Percentiles rank a stretch among this genome's conserved stretches.
Evolutionary conservation across 768 basidiomycete genomes (phyloP).

Genomic region (Pleurotus ostreatus): DNA sequence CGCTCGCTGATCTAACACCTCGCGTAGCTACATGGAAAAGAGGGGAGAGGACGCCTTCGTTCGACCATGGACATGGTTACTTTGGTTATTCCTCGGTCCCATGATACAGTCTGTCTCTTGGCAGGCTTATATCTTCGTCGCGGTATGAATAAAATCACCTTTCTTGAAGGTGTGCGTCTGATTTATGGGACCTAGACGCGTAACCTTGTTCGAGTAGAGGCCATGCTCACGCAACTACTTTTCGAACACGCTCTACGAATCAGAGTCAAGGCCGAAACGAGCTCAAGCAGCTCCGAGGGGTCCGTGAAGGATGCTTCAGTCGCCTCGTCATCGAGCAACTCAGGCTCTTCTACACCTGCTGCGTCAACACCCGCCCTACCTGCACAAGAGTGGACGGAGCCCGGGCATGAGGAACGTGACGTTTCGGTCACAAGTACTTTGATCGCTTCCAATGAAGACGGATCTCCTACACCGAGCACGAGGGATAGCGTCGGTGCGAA

Average conservation of each 20-base stretch:
- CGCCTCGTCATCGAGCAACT: slow-evolving; percentile 6
- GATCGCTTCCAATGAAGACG: too few relatives aligned
- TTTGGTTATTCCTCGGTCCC: slow-evolving; percentile 34
- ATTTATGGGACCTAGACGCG: slow-evolving; percentile 14
- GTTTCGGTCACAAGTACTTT: neutral
- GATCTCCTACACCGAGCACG: neutral
- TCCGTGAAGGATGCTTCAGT: neutral
- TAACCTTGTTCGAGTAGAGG: slow-evolving; percentile 19
- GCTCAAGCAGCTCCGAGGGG: neutral
- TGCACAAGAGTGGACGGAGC: neutral
- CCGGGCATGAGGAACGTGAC: neutral
- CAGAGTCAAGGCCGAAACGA: slow-evolving; percentile 38
- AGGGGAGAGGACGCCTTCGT: slow-evolving; percentile 33
- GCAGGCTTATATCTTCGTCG: slow-evolving; percentile 39
- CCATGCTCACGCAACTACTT: slow-evolving; percentile 19
- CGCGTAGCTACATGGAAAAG: slow-evolving; percentile 38
- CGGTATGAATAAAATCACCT: slow-evolving; percentile 28
- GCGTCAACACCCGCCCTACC: neutral
- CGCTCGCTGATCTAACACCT: neutral
- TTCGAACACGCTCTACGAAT: slow-evolving; percentile 38
- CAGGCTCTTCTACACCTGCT: neutral
- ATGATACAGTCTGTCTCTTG: slow-evolving; percentile 28
- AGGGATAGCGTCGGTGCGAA: neutral
- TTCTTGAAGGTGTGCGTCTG: too few relatives aligned
- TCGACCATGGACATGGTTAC: slow-evolving; percentile 53